Base-by-base conservation (phyloP, 2,329 filamentous ascomycete species). In the Ampelomyces quisqualis region DNA sequence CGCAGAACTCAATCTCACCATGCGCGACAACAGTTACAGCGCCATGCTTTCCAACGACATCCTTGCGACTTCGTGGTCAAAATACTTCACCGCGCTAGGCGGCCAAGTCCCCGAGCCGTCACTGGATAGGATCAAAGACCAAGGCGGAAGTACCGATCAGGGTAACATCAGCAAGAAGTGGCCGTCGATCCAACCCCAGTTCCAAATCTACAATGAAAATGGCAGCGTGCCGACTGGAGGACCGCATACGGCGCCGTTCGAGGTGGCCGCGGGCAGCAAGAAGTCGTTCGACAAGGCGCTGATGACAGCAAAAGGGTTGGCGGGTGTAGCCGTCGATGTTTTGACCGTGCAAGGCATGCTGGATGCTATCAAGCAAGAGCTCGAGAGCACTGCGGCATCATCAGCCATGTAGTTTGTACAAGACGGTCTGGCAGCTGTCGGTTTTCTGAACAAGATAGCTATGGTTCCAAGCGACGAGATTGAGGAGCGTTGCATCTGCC, bases 131-230 rank as follows among this genome's bases (percentile, higher is more conserved):
- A 21, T 27, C 14, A 43, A 43, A 13, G 40, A 39, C 7, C 48
- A 39, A 7, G 35, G 31, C 13, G 48, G 45, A 4, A 45, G 40
- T 7, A 51, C 52, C 0, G 52, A 55, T 13, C 48, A 51, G 26
- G 52, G 52, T 11, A 55, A 55, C 15, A 39, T 56, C 3, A 47
- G 40, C 27, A 47, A 53, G 27, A 37, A 44, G 22, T 53, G 48
- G 22, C 47, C 52, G 3, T 41, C 34, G 10, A 49, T 56, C 7
- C 43, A 45, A 22, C 52, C 52, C n/a, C 35, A 39, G 18, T 55
- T 53, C 22, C 43, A 45, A 21, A 55, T 55, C 32, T 38, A 29
- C 23, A 49, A 46, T 11, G 45, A 43, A 5, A 42, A 51, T 29
- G 45, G 45, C 3, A 46, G 37, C 13, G 39, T 42, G 11, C 49